Conservation (phyloP, 2,329 filamentous ascomycete species). For the Ophiostoma sp. region DNA sequence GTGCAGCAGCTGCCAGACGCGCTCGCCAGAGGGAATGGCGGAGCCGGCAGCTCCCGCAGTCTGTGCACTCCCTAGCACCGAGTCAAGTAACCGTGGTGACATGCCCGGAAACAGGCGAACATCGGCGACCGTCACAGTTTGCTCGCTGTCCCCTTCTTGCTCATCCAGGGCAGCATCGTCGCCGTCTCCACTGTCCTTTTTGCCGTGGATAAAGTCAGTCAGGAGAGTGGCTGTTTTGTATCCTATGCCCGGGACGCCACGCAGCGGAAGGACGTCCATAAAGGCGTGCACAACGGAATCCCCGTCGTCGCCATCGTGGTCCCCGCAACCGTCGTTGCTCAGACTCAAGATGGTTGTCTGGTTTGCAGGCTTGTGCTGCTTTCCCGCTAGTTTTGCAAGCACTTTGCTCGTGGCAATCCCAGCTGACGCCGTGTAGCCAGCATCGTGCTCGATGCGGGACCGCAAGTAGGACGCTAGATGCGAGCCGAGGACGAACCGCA, state of each 20-base stretch:
- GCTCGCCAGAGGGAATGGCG: slow-evolving; percentile 51
- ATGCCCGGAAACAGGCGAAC: slow-evolving; percentile 60
- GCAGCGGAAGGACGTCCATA: slow-evolving; percentile 68
- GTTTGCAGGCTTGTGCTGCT: slow-evolving; percentile 75
- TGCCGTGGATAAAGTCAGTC: slow-evolving; percentile 44
- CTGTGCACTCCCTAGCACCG: slow-evolving; percentile 58
- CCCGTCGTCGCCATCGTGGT: neutral
- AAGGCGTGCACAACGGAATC: slow-evolving; percentile 54
- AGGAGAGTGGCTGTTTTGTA: slow-evolving; percentile 60
- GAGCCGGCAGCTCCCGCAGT: neutral
- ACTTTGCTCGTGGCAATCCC: slow-evolving; percentile 85
- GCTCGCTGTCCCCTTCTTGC: slow-evolving; percentile 27
- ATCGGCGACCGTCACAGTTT: slow-evolving; percentile 56
- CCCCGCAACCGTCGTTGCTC: neutral
- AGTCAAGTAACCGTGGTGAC: slow-evolving; percentile 59
- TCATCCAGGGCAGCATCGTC: slow-evolving; percentile 26
- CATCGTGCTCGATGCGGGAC: slow-evolving; percentile 57
- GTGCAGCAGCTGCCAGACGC: slow-evolving; percentile 73
- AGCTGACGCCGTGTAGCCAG: slow-evolving; percentile 81
- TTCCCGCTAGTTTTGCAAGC: slow-evolving; percentile 77
- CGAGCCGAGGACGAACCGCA: slow-evolving; percentile 69
- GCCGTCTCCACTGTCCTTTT: slow-evolving; percentile 30
- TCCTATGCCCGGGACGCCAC: slow-evolving; percentile 80
- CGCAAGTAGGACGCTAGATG: slow-evolving; percentile 75
- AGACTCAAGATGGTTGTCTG: slow-evolving; percentile 59